Evolutionary conservation across 345 rosid genomes (phyloP).

Genomic region (Eucalyptus cloeziana): DNA sequence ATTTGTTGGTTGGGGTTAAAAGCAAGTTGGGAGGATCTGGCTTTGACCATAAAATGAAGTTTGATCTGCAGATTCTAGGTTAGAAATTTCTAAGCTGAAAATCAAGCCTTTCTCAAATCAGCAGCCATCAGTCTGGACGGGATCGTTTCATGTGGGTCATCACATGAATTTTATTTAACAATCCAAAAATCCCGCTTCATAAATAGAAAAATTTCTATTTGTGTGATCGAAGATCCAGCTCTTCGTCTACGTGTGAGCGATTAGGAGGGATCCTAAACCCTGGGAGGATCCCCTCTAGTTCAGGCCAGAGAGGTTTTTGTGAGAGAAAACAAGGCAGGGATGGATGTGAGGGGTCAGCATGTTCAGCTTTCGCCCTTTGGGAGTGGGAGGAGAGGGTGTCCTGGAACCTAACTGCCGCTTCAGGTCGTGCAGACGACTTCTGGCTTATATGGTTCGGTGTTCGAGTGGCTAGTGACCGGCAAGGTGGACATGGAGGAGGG

Average conservation of each 20-base stretch:
- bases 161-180: background rate
- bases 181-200: background rate
- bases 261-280: slow-evolving; percentile 30
- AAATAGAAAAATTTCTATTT: background rate
- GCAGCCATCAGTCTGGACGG: too few species aligned
- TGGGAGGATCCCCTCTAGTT: slow-evolving; percentile 56
- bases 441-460: background rate
- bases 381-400: slow-evolving; percentile 52
- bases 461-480: background rate
- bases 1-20: background rate
- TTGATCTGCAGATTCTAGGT: too few species aligned
- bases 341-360: slow-evolving; percentile 38
- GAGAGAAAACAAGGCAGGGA: background rate
- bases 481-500: background rate
- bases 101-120: too few species aligned
- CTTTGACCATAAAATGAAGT: too few species aligned
- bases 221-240: slow-evolving; percentile 19
- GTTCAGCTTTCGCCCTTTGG: slow-evolving; percentile 48
- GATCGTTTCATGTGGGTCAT: background rate
- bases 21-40: too few species aligned
- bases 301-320: slow-evolving; percentile 43
- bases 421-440: slow-evolving; percentile 13
- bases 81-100: too few species aligned
- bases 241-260: slow-evolving; percentile 38
- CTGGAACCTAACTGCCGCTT: slow-evolving; percentile 35